Evolutionary conservation across 2,329 filamentous ascomycete genomes (phyloP), one percentile per base, ranked within the genome.

Genomic region (Tolypocladium ovalisporum): DNA sequence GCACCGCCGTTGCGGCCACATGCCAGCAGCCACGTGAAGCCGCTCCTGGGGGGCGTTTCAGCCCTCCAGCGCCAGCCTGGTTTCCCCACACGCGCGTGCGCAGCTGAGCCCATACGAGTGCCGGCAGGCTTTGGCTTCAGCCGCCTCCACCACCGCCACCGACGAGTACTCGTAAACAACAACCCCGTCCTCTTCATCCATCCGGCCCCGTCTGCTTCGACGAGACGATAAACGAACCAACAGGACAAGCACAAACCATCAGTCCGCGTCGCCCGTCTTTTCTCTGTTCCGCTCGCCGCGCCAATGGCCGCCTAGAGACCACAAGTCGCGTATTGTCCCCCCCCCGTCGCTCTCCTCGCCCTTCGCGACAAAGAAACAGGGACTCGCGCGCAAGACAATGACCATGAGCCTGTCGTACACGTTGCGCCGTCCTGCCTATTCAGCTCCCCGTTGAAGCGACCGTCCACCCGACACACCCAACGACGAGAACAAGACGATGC

Each of bases 331-430:
- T 15, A 13, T 51, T 22, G 47, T 51, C 29, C 17, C 37, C n/a
- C 19, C 17, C 7, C 37, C n/a, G 19, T 4, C n/a, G n/a, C n/a
- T n/a, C n/a, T n/a, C 2, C 8, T 27, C 24, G 4, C 36, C 42
- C 42, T 27, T 49, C 44, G 44, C 27, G 19, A 22, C 47, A 8
- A 15, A 51, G 17, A 13, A 12, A 2, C 47, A n/a, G n/a, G n/a
- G n/a, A n/a, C n/a, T n/a, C n/a, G n/a, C 15, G 47, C 47, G 47
- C 29, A n/a, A n/a, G n/a, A 54, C 51, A 39, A 57, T 57, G 51
- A 54, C 47, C 51, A 49, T 44, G 52, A 27, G 15, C 32, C 47
- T 36, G 29, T 40, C 32, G n/a, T 49, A 17, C 8, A 13, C 29
- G 47, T 27, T 22, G 44, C 54, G 40, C 27, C 42, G 40, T 17